Evolutionary conservation across 495 filamentous ascomycete species (phyloP).

Genomic region (Aspergillus carlsbadensis): DNA sequence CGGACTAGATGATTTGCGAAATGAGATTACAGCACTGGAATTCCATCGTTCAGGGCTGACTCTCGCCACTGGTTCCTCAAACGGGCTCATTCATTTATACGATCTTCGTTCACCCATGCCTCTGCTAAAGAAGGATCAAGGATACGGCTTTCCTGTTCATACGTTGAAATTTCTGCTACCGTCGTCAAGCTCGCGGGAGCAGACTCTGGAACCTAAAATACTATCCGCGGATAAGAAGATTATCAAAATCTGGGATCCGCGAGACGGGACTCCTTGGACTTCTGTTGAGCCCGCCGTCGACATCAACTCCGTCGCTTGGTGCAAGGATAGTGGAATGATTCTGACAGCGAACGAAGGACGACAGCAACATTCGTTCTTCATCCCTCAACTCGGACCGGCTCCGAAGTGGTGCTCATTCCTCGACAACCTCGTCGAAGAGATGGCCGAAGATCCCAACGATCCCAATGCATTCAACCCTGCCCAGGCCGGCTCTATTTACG

Average conservation of each 20-base stretch:
- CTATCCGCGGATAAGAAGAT: slow-evolving; percentile 90
- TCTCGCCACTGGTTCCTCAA: slow-evolving; percentile 82
- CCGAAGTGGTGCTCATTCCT: slow-evolving; percentile 96
- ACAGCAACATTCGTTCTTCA: slow-evolving; percentile 91
- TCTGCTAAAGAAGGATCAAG: slow-evolving; percentile 87
- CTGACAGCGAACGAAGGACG: slow-evolving; percentile 94
- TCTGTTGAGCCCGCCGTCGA: slow-evolving; percentile 94
- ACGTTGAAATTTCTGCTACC: slow-evolving; percentile 83
- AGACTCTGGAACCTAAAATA: slow-evolving; percentile 75
- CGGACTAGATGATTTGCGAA: slow-evolving; percentile 49
- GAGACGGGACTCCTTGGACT: slow-evolving; percentile 82
- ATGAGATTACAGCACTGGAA: slow-evolving; percentile 82
- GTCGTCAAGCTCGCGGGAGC: slow-evolving; percentile 58
- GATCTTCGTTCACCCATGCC: slow-evolving; percentile 88
- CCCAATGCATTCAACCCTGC: slow-evolving; percentile 59
- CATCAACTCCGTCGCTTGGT: slow-evolving; percentile 87
- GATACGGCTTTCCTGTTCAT: slow-evolving; percentile 91
- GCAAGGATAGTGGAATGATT: slow-evolving; percentile 84
- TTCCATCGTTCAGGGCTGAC: slow-evolving; percentile 85
- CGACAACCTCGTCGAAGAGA: slow-evolving; percentile 96
- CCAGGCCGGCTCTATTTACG: slow-evolving; percentile 74
- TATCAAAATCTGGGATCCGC: slow-evolving; percentile 93
- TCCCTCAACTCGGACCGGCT: slow-evolving; percentile 88
- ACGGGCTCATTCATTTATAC: slow-evolving; percentile 87
- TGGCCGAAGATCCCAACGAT: slow-evolving; percentile 79